Conservation (phyloP, 1,139 yeast species). For the Suhomyces wounanorum region DNA sequence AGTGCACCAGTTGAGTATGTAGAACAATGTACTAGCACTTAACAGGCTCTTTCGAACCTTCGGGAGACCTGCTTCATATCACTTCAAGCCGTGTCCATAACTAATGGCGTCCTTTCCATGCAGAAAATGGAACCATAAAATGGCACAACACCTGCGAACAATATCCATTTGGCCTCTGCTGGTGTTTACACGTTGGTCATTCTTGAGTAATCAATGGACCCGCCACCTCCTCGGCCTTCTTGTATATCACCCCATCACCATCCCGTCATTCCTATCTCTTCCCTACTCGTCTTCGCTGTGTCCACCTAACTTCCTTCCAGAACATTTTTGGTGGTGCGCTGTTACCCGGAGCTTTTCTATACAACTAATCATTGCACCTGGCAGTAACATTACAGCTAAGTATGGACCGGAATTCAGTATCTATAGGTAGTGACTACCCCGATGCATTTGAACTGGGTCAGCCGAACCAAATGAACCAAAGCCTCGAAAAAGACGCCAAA, state of each 20-base stretch:
- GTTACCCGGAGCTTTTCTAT: conserved; percentile 1
- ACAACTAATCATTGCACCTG: conserved; percentile 1
- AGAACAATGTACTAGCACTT: background rate
- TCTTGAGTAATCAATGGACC: background rate
- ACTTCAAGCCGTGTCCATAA: background rate
- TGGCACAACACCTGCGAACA: background rate
- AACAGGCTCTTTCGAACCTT: background rate
- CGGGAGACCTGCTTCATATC: background rate
- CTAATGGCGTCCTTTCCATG: background rate
- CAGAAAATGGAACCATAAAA: background rate
- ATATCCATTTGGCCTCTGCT: background rate
- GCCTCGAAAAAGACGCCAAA: background rate
- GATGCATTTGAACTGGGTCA: background rate
- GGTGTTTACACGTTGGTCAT: background rate
- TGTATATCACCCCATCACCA: background rate
- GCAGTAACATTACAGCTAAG: background rate
- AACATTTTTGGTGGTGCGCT: background rate
- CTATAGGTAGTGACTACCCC: background rate
- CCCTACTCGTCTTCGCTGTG: background rate
- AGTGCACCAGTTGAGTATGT: background rate
- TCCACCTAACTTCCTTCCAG: background rate
- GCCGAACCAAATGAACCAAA: background rate
- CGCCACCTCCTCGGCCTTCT: background rate
- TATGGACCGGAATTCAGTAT: conserved; percentile 14
- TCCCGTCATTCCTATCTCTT: background rate